Conservation (phyloP, 1,284 basidiomycete genomes). For the Prillingera fragicola region DNA sequence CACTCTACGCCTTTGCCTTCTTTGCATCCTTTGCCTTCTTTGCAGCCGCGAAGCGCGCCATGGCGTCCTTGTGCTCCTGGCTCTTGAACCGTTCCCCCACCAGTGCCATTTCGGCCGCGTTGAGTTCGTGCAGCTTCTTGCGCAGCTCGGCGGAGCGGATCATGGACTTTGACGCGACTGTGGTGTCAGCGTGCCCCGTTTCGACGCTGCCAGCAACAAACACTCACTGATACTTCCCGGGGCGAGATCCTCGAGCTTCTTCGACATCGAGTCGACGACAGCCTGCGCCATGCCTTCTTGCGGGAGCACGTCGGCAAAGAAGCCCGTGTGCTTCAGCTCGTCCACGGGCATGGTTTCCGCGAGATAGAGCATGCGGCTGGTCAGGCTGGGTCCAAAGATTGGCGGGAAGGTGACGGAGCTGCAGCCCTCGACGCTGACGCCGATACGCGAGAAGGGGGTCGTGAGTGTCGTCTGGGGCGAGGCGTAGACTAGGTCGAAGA, state of each 20-base stretch:
- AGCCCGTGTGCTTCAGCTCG: background rate
- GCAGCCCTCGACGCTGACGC: background rate
- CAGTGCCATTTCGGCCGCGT: too few species aligned
- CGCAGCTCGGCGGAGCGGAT: too few species aligned
- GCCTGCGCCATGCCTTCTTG: background rate
- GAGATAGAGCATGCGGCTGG: background rate
- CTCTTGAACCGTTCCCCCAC: too few species aligned
- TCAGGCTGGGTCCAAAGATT: background rate
- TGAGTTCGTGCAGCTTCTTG: too few species aligned
- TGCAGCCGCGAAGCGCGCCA: too few species aligned
- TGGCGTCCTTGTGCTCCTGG: too few species aligned
- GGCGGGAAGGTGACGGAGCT: conserved; percentile 1
- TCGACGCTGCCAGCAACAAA: too few species aligned
- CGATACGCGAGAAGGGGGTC: conserved; percentile 3
- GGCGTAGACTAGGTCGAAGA: conserved; percentile 4
- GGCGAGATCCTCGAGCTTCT: background rate
- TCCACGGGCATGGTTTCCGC: background rate
- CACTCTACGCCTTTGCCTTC: too few species aligned
- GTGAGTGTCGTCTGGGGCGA: background rate
- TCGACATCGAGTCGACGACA: background rate
- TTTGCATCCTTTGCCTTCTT: too few species aligned
- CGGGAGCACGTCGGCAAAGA: background rate
- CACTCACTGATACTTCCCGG: background rate
- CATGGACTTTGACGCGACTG: too few species aligned
- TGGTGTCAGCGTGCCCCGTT: too few species aligned